A percentile compares a stretch with the other conserved stretches of the same genome.
These are phyloP conservation scores for Elsinoe ampelina DNA, from an alignment of 2,329 filamentous ascomycete genomes.

Conservation along the genomic window DNA sequence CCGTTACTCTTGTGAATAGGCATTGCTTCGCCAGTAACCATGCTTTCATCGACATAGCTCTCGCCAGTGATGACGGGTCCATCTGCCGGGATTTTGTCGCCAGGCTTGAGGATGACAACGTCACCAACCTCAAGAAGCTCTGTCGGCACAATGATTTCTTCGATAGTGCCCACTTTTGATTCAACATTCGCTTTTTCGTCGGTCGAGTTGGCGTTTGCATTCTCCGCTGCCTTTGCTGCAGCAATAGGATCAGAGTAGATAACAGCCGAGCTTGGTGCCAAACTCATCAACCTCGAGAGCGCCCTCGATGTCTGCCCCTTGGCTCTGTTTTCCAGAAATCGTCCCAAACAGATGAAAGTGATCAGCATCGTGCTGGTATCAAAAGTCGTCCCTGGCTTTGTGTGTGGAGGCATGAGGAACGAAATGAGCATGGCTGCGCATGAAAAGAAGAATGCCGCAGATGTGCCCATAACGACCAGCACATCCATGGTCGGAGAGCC, in stretches of 20 bases:
- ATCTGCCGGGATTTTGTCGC: conserved; percentile 94
- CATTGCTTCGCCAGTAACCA: conserved; percentile 97
- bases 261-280: conserved; percentile 91
- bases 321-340: conserved; percentile 85
- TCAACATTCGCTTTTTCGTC: conserved; percentile 27
- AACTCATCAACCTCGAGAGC: conserved; percentile 85
- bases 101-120: conserved; percentile 82
- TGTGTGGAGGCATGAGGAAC: conserved; percentile 63
- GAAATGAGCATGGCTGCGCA: conserved; percentile 78
- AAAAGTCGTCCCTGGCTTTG: conserved; percentile 78
- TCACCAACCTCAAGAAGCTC: conserved; percentile 92
- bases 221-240: conserved; percentile 77
- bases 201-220: conserved; percentile 35
- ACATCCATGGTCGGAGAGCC: conserved; percentile 96
- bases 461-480: conserved; percentile 85
- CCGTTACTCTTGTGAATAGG: conserved; percentile 84
- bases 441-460: conserved; percentile 94
- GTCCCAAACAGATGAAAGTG: conserved; percentile 84
- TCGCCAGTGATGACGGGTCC: conserved; percentile 79
- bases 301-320: conserved; percentile 96
- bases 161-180: conserved; percentile 52
- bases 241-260: conserved; percentile 94
- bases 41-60: conserved; percentile 92
- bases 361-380: conserved; percentile 98
- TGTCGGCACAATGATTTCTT: conserved; percentile 80